Evolutionary conservation across 179 eudicot genomes (phyloP).

Genomic region (Amaranthus tricolor): DNA sequence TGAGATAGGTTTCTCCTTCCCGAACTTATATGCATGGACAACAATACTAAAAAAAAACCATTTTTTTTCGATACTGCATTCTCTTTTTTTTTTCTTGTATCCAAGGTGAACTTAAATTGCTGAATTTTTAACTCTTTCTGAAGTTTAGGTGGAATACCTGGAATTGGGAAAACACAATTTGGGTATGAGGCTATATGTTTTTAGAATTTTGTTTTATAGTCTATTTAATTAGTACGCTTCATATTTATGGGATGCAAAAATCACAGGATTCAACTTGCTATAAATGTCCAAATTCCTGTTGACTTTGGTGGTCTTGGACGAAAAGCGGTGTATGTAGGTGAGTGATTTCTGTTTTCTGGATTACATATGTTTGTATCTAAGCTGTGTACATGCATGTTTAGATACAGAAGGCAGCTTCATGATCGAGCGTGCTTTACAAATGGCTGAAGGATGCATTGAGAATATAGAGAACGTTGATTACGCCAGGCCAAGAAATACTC

Average conservation of each 20-base stretch:
- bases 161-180: slow-evolving; percentile 95
- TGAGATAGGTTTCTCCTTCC: slow-evolving; percentile 69
- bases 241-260: slow-evolving; percentile 7
- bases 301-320: slow-evolving; percentile 83
- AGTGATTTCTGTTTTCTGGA: slow-evolving; percentile 17
- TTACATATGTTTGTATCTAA: slow-evolving; percentile 25
- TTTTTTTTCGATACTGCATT: not conserved
- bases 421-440: slow-evolving; percentile 92
- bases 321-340: slow-evolving; percentile 87
- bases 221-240: slow-evolving; percentile 4
- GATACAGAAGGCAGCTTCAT: slow-evolving; percentile 98
- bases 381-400: slow-evolving; percentile 34
- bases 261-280: slow-evolving; percentile 92
- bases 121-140: slow-evolving; percentile 23
- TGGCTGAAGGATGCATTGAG: slow-evolving; percentile 81
- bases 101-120: slow-evolving; percentile 1
- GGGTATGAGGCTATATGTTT: slow-evolving; percentile 48
- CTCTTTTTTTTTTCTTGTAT: not conserved
- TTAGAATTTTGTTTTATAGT: not conserved
- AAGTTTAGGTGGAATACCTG: slow-evolving; percentile 83
- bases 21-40: not conserved
- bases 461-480: slow-evolving; percentile 51
- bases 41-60: slow-evolving; percentile 7
- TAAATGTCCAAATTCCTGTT: slow-evolving; percentile 87
- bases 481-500: slow-evolving; percentile 38